Evolutionary conservation across 2,329 filamentous ascomycete genomes (phyloP), one percentile per base, ranked within the genome.

Genomic region (Fusarium caatingaense): DNA sequence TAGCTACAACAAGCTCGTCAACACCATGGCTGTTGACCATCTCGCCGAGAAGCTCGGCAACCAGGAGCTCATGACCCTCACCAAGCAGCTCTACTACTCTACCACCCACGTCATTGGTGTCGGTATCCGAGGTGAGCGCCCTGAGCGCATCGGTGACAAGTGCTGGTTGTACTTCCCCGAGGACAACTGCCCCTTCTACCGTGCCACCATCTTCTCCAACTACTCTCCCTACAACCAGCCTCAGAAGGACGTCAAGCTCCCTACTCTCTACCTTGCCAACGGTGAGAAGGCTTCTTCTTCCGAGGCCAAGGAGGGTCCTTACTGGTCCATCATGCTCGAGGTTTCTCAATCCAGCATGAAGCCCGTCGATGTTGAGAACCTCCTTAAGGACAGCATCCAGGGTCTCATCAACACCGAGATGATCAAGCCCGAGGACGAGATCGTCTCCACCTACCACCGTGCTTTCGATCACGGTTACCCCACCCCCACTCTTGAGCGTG

Each of bases 151-250:
- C 75, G 96, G 96, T 72, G 96, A 99, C 86, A 99, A 98, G 89
- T 99, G 96, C 90, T 99, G 96, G 94, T 87, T 99, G 73, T 99
- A 99, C 89, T 99, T 98, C 90, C 96, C 96, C 69, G 96, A 99
- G 83, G 92, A 97, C 82, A 92, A 99, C 88, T 98, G 94, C 87
- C 94, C 94, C 80, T 99, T 99, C 88, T 99, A 99, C 88, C 93
- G 96, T 76, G 96, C 96, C 78, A 99, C 96, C 79, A 98, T 99
- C 85, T 99, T 99, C 89, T 98, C 95, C 83, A 99, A 99, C 89
- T 99, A 99, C 88, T 98, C 96, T 23, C 96, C 95, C 56, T 91
- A 97, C 89, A 99, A 99, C 87, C 96, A 98, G 85, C 96, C 96
- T 34, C 85, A 92, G 72, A 86, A 89, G 64, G 90, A 91, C 61